A percentile compares a stretch with the other conserved stretches of the same genome.
phyloP scores from a whole-genome alignment of 2,329 filamentous ascomycete genomes.

The Hymenoscyphus occultus region DNA sequence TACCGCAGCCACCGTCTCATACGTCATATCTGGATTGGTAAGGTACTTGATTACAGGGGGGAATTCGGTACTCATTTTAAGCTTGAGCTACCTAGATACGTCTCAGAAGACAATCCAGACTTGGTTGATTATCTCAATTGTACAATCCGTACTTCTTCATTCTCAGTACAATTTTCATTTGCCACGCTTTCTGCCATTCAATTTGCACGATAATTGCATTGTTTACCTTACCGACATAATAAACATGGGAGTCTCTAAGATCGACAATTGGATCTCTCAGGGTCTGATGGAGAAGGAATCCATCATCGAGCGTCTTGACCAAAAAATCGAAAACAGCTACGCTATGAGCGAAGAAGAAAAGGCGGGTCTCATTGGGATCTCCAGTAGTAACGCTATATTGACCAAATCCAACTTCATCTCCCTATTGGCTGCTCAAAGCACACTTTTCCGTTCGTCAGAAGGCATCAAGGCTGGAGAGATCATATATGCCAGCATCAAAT shows the following conservation, averaged over 20 bases:
- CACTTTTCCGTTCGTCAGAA: conserved; percentile 2
- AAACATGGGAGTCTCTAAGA: neutral
- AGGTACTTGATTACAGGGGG: neutral
- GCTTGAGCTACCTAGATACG: neutral
- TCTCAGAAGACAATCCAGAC: neutral
- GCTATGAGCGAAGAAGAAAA: conserved; percentile 2
- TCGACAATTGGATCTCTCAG: neutral
- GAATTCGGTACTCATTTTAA: neutral
- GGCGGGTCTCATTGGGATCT: neutral
- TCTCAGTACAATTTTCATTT: neutral
- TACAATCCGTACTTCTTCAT: neutral
- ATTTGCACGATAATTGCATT: neutral
- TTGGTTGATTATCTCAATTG: neutral
- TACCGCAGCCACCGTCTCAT: neutral
- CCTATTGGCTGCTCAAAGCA: neutral
- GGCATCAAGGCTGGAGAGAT: conserved; percentile 1
- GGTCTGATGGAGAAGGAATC: neutral
- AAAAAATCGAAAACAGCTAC: neutral
- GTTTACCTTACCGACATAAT: neutral
- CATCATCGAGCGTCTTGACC: neutral
- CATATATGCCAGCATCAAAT: conserved; percentile 2
- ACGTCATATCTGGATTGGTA: neutral
- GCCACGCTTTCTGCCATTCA: neutral
- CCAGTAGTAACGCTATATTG: neutral
- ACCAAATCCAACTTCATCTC: neutral